Base-by-base conservation (phyloP, 495 filamentous ascomycete species). In the Daldinia childiae region DNA sequence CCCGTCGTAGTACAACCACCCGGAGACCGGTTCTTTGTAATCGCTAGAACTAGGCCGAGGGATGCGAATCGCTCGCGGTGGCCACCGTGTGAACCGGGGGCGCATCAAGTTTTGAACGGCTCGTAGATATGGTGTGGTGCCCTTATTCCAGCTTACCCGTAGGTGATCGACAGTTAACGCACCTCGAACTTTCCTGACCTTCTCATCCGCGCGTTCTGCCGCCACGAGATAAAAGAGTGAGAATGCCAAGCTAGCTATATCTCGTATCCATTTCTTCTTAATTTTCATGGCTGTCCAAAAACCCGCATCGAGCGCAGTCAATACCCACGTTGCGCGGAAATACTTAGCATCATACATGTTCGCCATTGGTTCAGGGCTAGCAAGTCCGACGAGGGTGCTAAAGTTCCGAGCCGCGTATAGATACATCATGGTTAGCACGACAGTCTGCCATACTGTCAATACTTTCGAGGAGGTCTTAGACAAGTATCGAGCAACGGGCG, bases 281-380 rank as follows among this genome's bases (percentile, higher is more conserved):
- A 99, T 92, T 61, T 89, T 90, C 95, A 99, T 99, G 5, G 95
- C 96, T 0, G 93, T 97, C 95, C 95, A 99, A 79, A 97, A 99
- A 0, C 95, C 95, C 9, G 95, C 95, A 77, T 99, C 95, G 63
- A 99, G 79, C 0, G 93, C 95, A 0, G 95, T 99, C 41, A 95
- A 90, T 24, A 97, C 88, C 95, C 95, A 98, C 83, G 95, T 98
- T 74, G 95, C 96, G 54, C 96, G 90, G 80, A 98, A 99, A 81
- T 96, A 99, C n/a, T 92, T 90, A 51, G 93, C 86, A 51, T 90
- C 92, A 81, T 99, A 99, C 73, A 98, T 90, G 77, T 97, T 97
- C 57, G 94, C 91, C 71, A 99, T 84, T 21, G 95, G 95, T 65
- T 99, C 95, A 14, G 95, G 95, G 68, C 90, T 92, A 74, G 97